Conservation (phyloP, 108 stramenopile species). For the Schizochytrium sp. region DNA sequence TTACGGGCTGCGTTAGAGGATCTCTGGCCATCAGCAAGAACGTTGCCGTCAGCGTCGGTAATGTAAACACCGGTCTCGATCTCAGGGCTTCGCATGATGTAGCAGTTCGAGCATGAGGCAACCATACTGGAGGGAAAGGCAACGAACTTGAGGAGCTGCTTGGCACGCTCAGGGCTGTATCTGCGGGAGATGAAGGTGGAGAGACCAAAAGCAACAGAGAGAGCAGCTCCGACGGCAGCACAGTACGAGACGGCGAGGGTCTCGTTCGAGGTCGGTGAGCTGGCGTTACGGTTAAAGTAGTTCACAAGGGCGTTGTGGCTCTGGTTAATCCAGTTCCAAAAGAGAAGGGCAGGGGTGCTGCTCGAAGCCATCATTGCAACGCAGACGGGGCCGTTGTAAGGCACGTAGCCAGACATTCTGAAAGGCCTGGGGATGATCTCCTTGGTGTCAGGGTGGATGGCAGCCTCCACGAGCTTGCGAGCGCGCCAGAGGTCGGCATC, state of each 20-base stretch:
- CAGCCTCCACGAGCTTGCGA: constrained; percentile 73
- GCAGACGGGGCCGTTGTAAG: constrained; percentile 85
- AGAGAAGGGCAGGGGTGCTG: constrained; percentile 77
- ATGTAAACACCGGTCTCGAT: constrained; percentile 83
- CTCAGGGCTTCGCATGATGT: constrained; percentile 87
- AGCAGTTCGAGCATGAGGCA: constrained; percentile 86
- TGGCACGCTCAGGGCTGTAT: constrained; percentile 76
- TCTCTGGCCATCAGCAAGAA: constrained; percentile 71
- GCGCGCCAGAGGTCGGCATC: constrained; percentile 74
- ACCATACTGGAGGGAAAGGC: constrained; percentile 87
- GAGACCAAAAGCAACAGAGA: constrained; percentile 85
- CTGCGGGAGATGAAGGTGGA: constrained; percentile 77
- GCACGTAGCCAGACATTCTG: constrained; percentile 87
- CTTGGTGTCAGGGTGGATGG: constrained; percentile 91
- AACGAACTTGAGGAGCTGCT: constrained; percentile 81
- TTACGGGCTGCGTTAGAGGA: constrained; percentile 79
- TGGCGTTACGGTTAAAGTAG: constrained; percentile 88
- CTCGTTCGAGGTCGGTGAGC: constrained; percentile 71
- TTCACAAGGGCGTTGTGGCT: constrained; percentile 89
- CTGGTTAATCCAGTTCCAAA: constrained; percentile 90
- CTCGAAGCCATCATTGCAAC: constrained; percentile 80
- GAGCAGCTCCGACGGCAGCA: constrained; percentile 83
- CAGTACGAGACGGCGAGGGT: constrained; percentile 85
- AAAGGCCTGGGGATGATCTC: constrained; percentile 86
- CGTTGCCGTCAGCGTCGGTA: constrained; percentile 72